Evolutionary conservation across 2,329 filamentous ascomycete genomes (phyloP).

Genomic region (Aspergillus oerlinghausenensis): DNA sequence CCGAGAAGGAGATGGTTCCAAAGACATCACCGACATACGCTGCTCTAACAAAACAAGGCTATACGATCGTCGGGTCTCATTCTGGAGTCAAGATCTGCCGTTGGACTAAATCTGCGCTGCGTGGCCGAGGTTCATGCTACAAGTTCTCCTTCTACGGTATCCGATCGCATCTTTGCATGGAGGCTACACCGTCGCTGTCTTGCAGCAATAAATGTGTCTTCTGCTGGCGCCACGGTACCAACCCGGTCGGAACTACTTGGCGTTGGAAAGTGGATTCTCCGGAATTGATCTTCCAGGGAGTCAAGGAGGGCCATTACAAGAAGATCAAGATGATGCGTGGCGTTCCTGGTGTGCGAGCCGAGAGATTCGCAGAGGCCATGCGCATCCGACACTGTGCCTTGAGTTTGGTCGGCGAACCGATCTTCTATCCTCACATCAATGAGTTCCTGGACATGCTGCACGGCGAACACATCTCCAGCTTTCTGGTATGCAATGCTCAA

Average conservation of each 20-base stretch:
- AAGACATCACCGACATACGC: slow-evolving; percentile 82
- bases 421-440: slow-evolving; percentile 98
- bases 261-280: slow-evolving; percentile 92
- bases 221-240: slow-evolving; percentile 97
- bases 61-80: slow-evolving; percentile 90
- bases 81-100: slow-evolving; percentile 97
- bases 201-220: slow-evolving; percentile 99
- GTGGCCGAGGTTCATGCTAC: slow-evolving; percentile 92
- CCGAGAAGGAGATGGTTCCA: slow-evolving; percentile 88
- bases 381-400: slow-evolving; percentile 89
- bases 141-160: slow-evolving; percentile 98
- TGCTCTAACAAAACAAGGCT: slow-evolving; percentile 91
- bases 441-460: slow-evolving; percentile 82
- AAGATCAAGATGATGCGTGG: slow-evolving; percentile 98
- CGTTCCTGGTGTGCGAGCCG: slow-evolving; percentile 84
- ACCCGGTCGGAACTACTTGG: slow-evolving; percentile 95
- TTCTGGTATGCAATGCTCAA: slow-evolving; percentile 95
- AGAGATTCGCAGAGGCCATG: slow-evolving; percentile 90
- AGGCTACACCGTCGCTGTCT: slow-evolving; percentile 89
- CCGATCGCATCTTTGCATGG: slow-evolving; percentile 95
- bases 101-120: slow-evolving; percentile 95
- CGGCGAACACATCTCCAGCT: slow-evolving; percentile 80
- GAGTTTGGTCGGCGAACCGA: slow-evolving; percentile 91
- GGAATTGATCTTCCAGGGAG: slow-evolving; percentile 81
- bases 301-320: slow-evolving; percentile 88